Evolutionary conservation across 805 yeast genomes (phyloP).

Genomic region (Metschnikowia cerradonensis): DNA sequence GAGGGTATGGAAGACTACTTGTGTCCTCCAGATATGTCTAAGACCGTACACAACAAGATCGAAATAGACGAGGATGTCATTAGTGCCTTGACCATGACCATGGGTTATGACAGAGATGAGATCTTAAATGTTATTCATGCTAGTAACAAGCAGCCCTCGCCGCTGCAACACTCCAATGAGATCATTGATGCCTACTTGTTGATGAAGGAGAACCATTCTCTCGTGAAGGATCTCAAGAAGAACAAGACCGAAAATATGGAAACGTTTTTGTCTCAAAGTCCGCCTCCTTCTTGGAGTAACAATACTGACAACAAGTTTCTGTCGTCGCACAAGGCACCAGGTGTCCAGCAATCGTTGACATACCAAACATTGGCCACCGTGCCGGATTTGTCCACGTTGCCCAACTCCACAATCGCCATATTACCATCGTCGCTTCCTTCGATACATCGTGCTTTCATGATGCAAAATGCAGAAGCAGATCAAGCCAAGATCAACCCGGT

Average conservation of each 20-base stretch:
- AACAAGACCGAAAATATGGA: slow-evolving; percentile 50
- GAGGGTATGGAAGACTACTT: slow-evolving; percentile 76
- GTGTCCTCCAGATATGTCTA: slow-evolving; percentile 51
- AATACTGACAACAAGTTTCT: slow-evolving; percentile 13
- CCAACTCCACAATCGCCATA: slow-evolving; percentile 82
- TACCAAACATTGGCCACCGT: slow-evolving; percentile 46
- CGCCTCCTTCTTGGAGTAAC: slow-evolving; percentile 47
- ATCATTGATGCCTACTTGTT: slow-evolving; percentile 81
- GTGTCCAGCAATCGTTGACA: slow-evolving; percentile 43
- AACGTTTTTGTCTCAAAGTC: slow-evolving; percentile 56
- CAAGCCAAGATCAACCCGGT: slow-evolving; percentile 44
- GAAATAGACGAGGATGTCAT: slow-evolving; percentile 75
- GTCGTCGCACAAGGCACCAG: slow-evolving; percentile 34
- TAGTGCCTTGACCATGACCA: slow-evolving; percentile 66
- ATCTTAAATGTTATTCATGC: slow-evolving; percentile 66
- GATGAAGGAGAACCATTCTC: slow-evolving; percentile 71
- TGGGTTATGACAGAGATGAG: slow-evolving; percentile 88
- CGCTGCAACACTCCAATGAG: slow-evolving; percentile 51
- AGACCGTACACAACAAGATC: slow-evolving; percentile 33
- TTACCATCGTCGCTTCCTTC: slow-evolving; percentile 92
- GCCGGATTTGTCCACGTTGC: slow-evolving; percentile 48
- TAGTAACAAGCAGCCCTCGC: slow-evolving; percentile 35
- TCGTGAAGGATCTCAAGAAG: slow-evolving; percentile 63
- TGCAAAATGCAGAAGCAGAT: slow-evolving; percentile 38
- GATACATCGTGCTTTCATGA: slow-evolving; percentile 91